Evolutionary conservation across 2,329 filamentous ascomycete species (phyloP).

Genomic region (Pyrenochaeta sp.): DNA sequence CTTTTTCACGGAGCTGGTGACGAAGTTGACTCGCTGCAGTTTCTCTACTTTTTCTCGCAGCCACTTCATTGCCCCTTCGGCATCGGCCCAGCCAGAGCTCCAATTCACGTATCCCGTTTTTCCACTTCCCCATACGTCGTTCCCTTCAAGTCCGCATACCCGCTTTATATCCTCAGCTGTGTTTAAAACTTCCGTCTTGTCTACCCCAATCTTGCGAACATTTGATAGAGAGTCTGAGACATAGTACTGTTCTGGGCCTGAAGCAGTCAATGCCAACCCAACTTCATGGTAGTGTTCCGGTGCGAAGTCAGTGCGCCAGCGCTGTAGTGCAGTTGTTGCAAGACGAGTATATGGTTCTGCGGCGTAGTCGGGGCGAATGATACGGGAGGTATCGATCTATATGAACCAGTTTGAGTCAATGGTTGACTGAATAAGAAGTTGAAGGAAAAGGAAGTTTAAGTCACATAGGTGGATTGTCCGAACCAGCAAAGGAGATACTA

Average conservation of each 20-base stretch:
- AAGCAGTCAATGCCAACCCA: constrained; percentile 71
- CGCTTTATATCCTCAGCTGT: constrained; percentile 48
- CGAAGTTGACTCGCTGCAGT: constrained; percentile 61
- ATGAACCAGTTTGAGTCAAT: constrained; percentile 7
- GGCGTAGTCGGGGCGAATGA: constrained; percentile 79
- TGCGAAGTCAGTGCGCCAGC: constrained; percentile 71
- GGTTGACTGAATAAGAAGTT: constrained; percentile 1
- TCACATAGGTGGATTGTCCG: constrained; percentile 1
- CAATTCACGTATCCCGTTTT: constrained; percentile 76
- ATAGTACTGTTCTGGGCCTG: constrained; percentile 55
- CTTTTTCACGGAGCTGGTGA: constrained; percentile 57
- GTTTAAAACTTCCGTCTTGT: constrained; percentile 51
- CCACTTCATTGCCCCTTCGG: constrained; percentile 73
- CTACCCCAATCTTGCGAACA: constrained; percentile 41
- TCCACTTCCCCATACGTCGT: constrained; percentile 51
- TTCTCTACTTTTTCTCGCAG: constrained; percentile 63
- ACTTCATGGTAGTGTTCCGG: constrained; percentile 73
- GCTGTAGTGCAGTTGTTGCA: constrained; percentile 71
- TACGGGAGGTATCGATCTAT: constrained; percentile 66
- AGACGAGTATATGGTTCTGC: constrained; percentile 78
- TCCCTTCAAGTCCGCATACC: constrained; percentile 53
- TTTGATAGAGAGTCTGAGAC: constrained; percentile 47
- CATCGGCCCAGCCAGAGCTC: constrained; percentile 81
- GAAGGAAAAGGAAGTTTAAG: constrained; percentile 1
- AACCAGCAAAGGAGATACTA: background rate